Conservation (phyloP, 2,329 filamentous ascomycete species). For the Ophiobolus disseminans region DNA sequence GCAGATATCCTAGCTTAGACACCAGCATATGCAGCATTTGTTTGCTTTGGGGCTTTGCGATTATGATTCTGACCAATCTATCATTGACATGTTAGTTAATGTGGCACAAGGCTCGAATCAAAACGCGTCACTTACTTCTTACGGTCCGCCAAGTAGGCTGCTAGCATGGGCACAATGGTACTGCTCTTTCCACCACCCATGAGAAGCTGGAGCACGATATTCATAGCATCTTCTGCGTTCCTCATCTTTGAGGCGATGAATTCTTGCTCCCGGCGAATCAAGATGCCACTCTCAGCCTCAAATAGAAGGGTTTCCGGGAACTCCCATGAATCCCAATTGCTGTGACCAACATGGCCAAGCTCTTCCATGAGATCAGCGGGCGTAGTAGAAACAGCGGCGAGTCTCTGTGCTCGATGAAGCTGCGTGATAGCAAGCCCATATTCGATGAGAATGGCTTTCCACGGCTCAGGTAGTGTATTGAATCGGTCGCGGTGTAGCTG, state of each 20-base stretch:
- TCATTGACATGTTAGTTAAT: too few species aligned
- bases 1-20: constrained; percentile 62
- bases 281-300: constrained; percentile 68
- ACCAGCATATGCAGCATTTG: constrained; percentile 68
- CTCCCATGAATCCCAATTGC: constrained; percentile 60
- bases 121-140: constrained; percentile 32
- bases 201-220: constrained; percentile 43
- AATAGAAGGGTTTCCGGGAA: constrained; percentile 68
- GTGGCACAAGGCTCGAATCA: constrained; percentile 56
- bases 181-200: constrained; percentile 47
- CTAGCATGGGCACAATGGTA: constrained; percentile 41
- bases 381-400: constrained; percentile 19
- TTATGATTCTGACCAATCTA: constrained; percentile 60
- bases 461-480: constrained; percentile 18
- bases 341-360: constrained; percentile 60
- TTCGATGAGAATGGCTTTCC: constrained; percentile 31
- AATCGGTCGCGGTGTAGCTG: constrained; percentile 30
- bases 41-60: constrained; percentile 66
- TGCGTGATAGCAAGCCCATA: constrained; percentile 37
- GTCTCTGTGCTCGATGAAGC: constrained; percentile 39
- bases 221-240: constrained; percentile 20
- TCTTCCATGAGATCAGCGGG: constrained; percentile 41
- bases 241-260: constrained; percentile 66
- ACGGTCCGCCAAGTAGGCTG: constrained; percentile 57
- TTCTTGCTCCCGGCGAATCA: constrained; percentile 67